phyloP scores from a whole-genome alignment of 1,284 basidiomycete genomes.

The Ustilago hordei region DNA sequence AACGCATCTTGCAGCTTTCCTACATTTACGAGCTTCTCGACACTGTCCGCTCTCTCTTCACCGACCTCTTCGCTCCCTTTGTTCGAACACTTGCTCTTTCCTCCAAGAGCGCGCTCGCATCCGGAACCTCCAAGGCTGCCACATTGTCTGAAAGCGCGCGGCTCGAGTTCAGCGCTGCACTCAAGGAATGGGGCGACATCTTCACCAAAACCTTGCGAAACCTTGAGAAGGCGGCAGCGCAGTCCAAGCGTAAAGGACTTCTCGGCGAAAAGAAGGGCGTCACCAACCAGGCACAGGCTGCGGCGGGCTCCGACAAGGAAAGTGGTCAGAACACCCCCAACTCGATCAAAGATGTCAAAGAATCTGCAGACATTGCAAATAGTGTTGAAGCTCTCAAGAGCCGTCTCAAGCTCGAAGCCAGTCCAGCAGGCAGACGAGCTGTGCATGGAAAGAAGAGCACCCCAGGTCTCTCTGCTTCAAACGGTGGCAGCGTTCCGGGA shows the following conservation, averaged over 20 bases:
- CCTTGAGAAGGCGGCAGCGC: conserved; percentile 80
- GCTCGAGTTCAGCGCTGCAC: conserved; percentile 77
- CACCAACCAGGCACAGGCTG: conserved; percentile 32
- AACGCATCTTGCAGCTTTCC: conserved; percentile 92
- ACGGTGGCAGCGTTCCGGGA: conserved; percentile 72
- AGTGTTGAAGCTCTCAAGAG: conserved; percentile 91
- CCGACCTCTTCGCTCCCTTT: conserved; percentile 57
- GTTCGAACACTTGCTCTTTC: conserved; percentile 73
- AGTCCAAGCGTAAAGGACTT: conserved; percentile 52
- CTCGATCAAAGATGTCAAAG: conserved; percentile 71
- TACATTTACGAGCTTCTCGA: conserved; percentile 85
- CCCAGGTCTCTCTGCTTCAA: conserved; percentile 66
- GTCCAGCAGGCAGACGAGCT: conserved; percentile 74
- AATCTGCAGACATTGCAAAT: conserved; percentile 88
- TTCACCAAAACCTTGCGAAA: conserved; percentile 82
- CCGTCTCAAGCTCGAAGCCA: conserved; percentile 74
- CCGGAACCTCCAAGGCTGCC: conserved; percentile 75
- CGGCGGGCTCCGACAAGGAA: conserved; percentile 40
- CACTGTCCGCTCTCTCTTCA: conserved; percentile 55
- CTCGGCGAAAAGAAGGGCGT: conserved; percentile 46
- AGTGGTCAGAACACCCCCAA: conserved; percentile 48
- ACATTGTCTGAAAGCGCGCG: conserved; percentile 47
- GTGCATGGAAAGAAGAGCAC: conserved; percentile 71
- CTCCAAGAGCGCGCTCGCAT: conserved; percentile 81
- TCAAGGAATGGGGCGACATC: conserved; percentile 83